Evolutionary conservation across 106 monocot species (phyloP), one percentile per base, ranked within the genome.

Genomic region (Alisma plantagoaquatica): DNA sequence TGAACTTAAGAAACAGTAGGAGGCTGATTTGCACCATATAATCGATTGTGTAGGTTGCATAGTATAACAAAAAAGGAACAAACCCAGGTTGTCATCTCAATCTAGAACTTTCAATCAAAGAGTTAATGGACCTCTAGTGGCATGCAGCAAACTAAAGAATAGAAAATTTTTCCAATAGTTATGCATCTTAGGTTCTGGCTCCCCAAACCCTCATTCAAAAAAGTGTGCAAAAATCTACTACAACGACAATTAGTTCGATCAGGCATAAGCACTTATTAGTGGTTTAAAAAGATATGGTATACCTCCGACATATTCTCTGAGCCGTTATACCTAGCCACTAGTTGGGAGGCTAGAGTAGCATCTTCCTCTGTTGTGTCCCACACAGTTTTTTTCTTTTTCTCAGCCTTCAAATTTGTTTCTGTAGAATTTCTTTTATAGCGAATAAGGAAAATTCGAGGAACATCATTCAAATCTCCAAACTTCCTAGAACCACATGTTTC

Each of bases 291-390:
- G n/a, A n/a, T n/a, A n/a, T n/a, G n/a, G 7, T 29, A 50, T 61
- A 98, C 96, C 89, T 98, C 89, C 49, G 81, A 65, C 44, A 70
- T 53, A 22, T 84, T 75, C n/a, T 78, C 66, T 18, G 89, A 71
- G 31, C 89, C 96, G 59, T 85, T 82, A 63, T 85, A 98, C 33
- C 58, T 74, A 12, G 96, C 96, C 33, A 90, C 89, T 55, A 98
- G 71, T 60, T 90, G 96, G 24, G 84, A 81, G 51, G 96, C 96
- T 41, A 70, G 43, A 50, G 75, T 72, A 10, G 15, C 29, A 65
- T 87, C 70, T 51, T 73, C 71, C 47, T 75, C 72, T 48, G 72
- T 59, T 61, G 49, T 29, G 43, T 75, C 58, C 84, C 80, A 80
- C 1, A 76, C 63, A 56, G 43, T 74, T 27, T 82, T 85, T n/a